A percentile compares a stretch with the other conserved stretches of the same genome.
Evolutionary conservation across 2,329 filamentous ascomycete genomes (phyloP).

Genomic region (Aspergillus novoparasiticus): DNA sequence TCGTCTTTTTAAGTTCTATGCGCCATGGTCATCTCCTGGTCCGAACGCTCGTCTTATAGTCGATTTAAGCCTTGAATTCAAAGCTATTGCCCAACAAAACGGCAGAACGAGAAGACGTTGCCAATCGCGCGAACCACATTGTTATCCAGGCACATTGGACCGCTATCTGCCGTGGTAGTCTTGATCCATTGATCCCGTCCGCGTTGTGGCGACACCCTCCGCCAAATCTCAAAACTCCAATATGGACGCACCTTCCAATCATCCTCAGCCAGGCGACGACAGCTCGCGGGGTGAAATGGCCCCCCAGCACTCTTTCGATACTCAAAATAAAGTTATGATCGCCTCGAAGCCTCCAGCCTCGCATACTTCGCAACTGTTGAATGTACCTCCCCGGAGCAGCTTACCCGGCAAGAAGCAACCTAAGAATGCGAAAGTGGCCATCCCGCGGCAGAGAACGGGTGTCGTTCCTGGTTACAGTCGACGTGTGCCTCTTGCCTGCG

Average conservation of each 20-base stretch:
- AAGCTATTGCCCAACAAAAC: not conserved
- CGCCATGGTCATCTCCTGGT: not conserved
- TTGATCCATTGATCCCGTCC: not conserved
- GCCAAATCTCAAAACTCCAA: not conserved
- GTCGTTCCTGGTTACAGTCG: constrained; percentile 25
- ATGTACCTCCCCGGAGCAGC: constrained; percentile 10
- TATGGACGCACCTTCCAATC: constrained; percentile 18
- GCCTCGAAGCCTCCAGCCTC: constrained; percentile 15
- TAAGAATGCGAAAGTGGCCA: constrained; percentile 32
- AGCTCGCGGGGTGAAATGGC: constrained; percentile 12
- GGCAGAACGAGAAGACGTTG: not conserved
- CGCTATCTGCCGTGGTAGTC: not conserved
- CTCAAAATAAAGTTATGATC: constrained; percentile 11
- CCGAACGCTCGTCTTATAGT: not conserved
- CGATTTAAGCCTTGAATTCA: not conserved
- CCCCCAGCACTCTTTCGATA: constrained; percentile 12
- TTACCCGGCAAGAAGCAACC: constrained; percentile 17
- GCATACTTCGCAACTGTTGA: constrained; percentile 6
- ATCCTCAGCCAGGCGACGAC: constrained; percentile 12
- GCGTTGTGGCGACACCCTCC: not conserved
- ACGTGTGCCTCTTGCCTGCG: constrained; percentile 42
- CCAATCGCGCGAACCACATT: not conserved
- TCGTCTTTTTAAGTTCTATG: not conserved
- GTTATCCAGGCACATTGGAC: not conserved
- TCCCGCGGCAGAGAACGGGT: constrained; percentile 29